These are phyloP conservation scores for Diplogelasinospora grovesii DNA, from an alignment of 495 filamentous ascomycete species.

Conservation along the genomic window DNA sequence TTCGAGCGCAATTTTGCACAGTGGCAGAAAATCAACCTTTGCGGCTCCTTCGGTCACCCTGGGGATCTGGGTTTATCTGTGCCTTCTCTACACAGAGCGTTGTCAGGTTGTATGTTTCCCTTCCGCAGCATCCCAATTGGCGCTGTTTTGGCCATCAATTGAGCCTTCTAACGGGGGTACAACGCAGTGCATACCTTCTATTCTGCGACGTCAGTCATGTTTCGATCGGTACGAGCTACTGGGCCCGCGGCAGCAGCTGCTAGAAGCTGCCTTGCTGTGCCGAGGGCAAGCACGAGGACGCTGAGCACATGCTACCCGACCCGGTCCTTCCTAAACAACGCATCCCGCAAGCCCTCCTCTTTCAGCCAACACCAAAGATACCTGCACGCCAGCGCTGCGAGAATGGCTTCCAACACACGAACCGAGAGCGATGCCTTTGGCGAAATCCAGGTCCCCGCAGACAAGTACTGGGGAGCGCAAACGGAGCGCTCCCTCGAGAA, in stretches of 20 bases:
- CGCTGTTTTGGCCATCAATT: no score
- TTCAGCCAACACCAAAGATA: slow-evolving; percentile 20
- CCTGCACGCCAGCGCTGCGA: slow-evolving; percentile 43
- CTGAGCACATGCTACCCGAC: slow-evolving; percentile 31
- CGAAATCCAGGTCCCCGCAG: slow-evolving; percentile 81
- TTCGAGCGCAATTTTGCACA: no score
- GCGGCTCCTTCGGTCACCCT: no score
- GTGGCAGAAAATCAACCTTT: no score
- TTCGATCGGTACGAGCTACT: slow-evolving; percentile 38
- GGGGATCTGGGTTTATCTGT: no score
- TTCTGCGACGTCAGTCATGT: slow-evolving; percentile 25
- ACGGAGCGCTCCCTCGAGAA: slow-evolving; percentile 95
- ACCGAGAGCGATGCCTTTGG: slow-evolving; percentile 96
- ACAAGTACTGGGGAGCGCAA: slow-evolving; percentile 99
- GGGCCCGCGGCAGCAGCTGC: slow-evolving; percentile 33
- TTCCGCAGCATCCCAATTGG: neutral
- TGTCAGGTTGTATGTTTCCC: no score
- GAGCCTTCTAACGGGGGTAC: no score
- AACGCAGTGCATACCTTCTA: no score
- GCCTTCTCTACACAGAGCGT: no score
- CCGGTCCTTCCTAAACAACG: neutral
- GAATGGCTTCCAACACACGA: slow-evolving; percentile 52
- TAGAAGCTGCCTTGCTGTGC: slow-evolving; percentile 28
- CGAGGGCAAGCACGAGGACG: slow-evolving; percentile 33
- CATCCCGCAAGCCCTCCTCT: slow-evolving; percentile 1